Base-by-base conservation (phyloP, 176 grass and related monocot genomes). In the Aegilops longissima region DNA sequence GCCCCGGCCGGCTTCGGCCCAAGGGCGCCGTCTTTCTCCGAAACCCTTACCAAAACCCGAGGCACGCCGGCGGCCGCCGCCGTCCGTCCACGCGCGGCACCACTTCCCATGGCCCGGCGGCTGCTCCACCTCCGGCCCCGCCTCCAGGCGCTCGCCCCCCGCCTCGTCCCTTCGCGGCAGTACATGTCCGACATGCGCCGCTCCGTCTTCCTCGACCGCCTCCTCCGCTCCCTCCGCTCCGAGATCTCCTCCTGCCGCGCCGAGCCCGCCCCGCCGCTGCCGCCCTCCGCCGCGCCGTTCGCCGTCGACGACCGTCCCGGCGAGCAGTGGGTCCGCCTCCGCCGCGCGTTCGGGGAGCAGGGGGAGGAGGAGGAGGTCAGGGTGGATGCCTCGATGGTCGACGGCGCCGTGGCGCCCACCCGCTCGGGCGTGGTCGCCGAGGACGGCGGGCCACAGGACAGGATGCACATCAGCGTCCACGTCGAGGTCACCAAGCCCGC, bases 161-260 rank as follows among this genome's bases (percentile, higher is more conserved):
- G 47, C 45, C 83, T 90, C 49, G 36, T 86, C 78, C 80, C 23
- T 2, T 74, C n/a, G 23, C 93, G 89, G 21, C 80, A 73, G 52
- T 91, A 86, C 75, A 93, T 97, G 73, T 73, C 93, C 30, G 86
- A 80, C 78, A 90, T 94, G 92, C 91, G 91, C 65, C 87, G 87
- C 38, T 93, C 87, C 17, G 87, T 87, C 47, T 86, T 97, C 75
- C 34, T 82, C 70, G 93, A 97, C 87, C 92, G 68, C 74, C 91
- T 97, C 61, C 95, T 97, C 51, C 95, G 95, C 67, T 79, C 77
- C 29, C 76, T 97, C 38, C 93, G 93, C 84, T 87, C 96, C 30
- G 88, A 95, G 90, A 92, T 94, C 87, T 80, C 89, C 36, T 82
- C 77, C 70, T 63, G 70, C 61, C 70, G 82, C 36, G 30, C 63